A percentile compares a stretch with the other conserved stretches of the same genome.
Conservation (phyloP, 2,329 filamentous ascomycete species). For the Nectriaceae sp. region DNA sequence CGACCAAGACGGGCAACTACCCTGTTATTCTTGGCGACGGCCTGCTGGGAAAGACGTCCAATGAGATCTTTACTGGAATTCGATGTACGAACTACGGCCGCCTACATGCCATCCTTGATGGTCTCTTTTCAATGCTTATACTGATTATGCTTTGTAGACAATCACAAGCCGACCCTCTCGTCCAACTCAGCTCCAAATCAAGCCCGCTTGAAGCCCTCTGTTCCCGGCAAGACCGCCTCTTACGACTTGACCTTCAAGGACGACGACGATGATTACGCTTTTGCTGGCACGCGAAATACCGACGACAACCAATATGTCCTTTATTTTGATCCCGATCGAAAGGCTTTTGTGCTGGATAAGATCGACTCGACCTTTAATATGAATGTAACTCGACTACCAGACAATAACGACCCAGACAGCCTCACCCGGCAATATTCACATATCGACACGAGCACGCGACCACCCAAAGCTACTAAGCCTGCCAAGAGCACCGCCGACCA, state of each 20-base stretch:
- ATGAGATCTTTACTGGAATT: conserved; percentile 61
- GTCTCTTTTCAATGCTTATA: neutral
- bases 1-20: conserved; percentile 62
- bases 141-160: conserved; percentile 47
- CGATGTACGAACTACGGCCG: conserved; percentile 49
- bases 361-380: conserved; percentile 83
- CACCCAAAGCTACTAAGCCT: conserved; percentile 17
- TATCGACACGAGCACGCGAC: conserved; percentile 43
- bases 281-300: conserved; percentile 59
- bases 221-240: conserved; percentile 50
- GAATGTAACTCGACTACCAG: conserved; percentile 75
- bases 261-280: conserved; percentile 58
- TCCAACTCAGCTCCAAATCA: conserved; percentile 49
- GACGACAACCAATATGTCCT: conserved; percentile 64
- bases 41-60: conserved; percentile 56
- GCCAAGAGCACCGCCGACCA: conserved; percentile 18
- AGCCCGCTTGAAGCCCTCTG: conserved; percentile 53
- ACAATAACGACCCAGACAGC: conserved; percentile 62
- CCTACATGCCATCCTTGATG: neutral
- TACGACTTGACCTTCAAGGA: conserved; percentile 59
- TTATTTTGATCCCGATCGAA: conserved; percentile 72
- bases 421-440: conserved; percentile 69
- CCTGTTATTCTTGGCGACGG: conserved; percentile 65
- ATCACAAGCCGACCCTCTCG: conserved; percentile 59
- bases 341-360: conserved; percentile 80